Percentiles rank a stretch among this genome's conserved stretches.
Conservation (phyloP, 306 rosid species). For the Begonia loranthoides region DNA sequence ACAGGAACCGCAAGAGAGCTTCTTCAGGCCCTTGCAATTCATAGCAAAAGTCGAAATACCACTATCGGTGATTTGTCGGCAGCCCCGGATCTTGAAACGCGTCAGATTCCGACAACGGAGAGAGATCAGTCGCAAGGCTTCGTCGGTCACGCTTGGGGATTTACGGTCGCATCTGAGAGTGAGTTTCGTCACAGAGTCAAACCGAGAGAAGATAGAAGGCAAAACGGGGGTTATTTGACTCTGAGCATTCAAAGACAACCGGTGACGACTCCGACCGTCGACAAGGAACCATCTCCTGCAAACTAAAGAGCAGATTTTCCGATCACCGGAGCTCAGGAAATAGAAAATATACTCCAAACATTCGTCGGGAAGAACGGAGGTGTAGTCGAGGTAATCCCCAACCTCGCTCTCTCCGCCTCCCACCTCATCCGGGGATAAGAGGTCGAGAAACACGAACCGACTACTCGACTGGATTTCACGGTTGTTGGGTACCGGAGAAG, state of each 20-base stretch:
- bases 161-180: conserved; percentile 61
- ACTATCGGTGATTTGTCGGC: conserved; percentile 41
- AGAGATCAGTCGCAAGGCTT: conserved; percentile 43
- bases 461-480: conserved; percentile 6
- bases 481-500: conserved; percentile 8
- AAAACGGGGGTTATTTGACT: conserved; percentile 27
- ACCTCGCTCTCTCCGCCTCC: conserved; percentile 4
- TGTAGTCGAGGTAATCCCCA: conserved; percentile 22
- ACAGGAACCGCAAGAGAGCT: conserved; percentile 59
- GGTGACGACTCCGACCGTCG: conserved; percentile 52
- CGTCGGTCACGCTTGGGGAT: conserved; percentile 46
- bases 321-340: conserved; percentile 39
- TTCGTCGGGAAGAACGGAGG: conserved; percentile 56
- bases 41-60: conserved; percentile 46
- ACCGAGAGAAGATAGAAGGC: conserved; percentile 46
- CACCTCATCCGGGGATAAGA: no score
- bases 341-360: conserved; percentile 41
- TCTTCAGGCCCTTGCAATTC: conserved; percentile 51
- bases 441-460: conserved; percentile 14
- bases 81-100: conserved; percentile 65
- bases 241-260: conserved; percentile 41
- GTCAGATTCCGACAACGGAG: conserved; percentile 43
- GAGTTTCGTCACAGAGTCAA: conserved; percentile 61
- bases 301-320: conserved; percentile 51
- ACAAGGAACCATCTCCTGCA: conserved; percentile 48